A percentile compares a stretch with the other conserved stretches of the same genome.
Conservation (phyloP, 2,329 filamentous ascomycete genomes). For the Gaeumannomyces sp. region DNA sequence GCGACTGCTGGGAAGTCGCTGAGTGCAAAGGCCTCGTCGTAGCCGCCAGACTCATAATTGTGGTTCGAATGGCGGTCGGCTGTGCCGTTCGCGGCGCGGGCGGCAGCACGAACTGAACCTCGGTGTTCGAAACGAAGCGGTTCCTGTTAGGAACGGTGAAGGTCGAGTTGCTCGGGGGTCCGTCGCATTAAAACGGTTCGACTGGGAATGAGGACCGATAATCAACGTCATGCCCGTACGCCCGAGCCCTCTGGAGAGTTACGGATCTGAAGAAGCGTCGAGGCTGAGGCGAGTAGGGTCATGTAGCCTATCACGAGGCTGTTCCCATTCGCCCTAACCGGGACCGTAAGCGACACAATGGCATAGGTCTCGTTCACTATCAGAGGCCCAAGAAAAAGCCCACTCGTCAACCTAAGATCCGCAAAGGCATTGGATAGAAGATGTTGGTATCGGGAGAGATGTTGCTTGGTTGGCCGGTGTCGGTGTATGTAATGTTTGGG, state of each 20-base stretch:
- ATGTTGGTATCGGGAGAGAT: slow-evolving; percentile 34
- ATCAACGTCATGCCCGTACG: slow-evolving; percentile 64
- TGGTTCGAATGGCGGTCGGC: slow-evolving; percentile 43
- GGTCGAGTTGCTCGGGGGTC: slow-evolving; percentile 42
- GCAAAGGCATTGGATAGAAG: slow-evolving; percentile 41
- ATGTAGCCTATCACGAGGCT: slow-evolving; percentile 70
- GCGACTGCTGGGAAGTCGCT: slow-evolving; percentile 57
- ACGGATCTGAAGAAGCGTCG: slow-evolving; percentile 55
- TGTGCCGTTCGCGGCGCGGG: slow-evolving; percentile 35
- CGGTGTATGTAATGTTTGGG: slow-evolving; percentile 67
- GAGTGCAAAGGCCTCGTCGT: slow-evolving; percentile 51
- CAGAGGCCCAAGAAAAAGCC: slow-evolving; percentile 70
- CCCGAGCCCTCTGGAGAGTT: slow-evolving; percentile 61
- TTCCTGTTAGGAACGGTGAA: slow-evolving; percentile 31
- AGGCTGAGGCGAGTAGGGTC: slow-evolving; percentile 68
- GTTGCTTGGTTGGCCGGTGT: slow-evolving; percentile 35
- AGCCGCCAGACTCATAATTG: slow-evolving; percentile 33
- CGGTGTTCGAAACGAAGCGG: slow-evolving; percentile 32
- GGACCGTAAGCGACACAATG: slow-evolving; percentile 73
- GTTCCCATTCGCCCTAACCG: slow-evolving; percentile 61
- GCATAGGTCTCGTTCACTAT: slow-evolving; percentile 67
- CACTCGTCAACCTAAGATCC: slow-evolving; percentile 42
- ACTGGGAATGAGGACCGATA: slow-evolving; percentile 58
- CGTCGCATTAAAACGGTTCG: slow-evolving; percentile 55
- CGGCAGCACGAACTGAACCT: slow-evolving; percentile 56